Percentiles rank a stretch among this genome's conserved stretches.
Evolutionary conservation across 2,329 filamentous ascomycete species (phyloP).

Genomic region (Paecilomyces sp.): DNA sequence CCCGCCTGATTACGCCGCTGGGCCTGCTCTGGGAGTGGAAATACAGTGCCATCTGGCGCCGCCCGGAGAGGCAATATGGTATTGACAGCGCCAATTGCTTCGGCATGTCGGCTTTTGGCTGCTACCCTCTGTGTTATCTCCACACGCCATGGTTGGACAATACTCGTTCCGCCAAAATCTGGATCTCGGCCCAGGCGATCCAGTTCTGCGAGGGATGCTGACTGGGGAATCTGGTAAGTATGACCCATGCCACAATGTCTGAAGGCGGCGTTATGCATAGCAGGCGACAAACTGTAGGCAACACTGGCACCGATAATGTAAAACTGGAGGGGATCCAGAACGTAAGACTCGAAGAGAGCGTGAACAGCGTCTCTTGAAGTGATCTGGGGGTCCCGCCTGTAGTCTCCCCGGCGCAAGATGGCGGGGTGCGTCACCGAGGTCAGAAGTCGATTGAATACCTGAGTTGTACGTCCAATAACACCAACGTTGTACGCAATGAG

Average conservation of each 20-base stretch:
- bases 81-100: slow-evolving; percentile 39
- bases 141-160: slow-evolving; percentile 39
- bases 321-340: slow-evolving; percentile 35
- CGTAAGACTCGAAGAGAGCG: slow-evolving; percentile 34
- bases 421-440: slow-evolving; percentile 35
- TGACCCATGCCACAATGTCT: slow-evolving; percentile 33
- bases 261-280: slow-evolving; percentile 37
- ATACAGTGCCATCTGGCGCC: slow-evolving; percentile 26
- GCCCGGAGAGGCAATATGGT: slow-evolving; percentile 37
- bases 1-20: slow-evolving; percentile 36
- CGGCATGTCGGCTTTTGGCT: slow-evolving; percentile 34
- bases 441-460: slow-evolving; percentile 35
- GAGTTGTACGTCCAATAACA: slow-evolving; percentile 34
- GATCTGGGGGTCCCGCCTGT: slow-evolving; percentile 25
- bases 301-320: slow-evolving; percentile 36
- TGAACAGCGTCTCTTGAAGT: slow-evolving; percentile 30
- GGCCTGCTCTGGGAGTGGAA: slow-evolving; percentile 31
- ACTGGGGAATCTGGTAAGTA: slow-evolving; percentile 31
- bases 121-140: slow-evolving; percentile 29
- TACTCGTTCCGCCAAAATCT: slow-evolving; percentile 34
- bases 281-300: slow-evolving; percentile 35
- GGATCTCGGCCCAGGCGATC: slow-evolving; percentile 30
- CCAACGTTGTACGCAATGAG: slow-evolving; percentile 36
- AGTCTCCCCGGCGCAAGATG: slow-evolving; percentile 16
- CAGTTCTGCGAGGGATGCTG: slow-evolving; percentile 28